Evolutionary conservation across 805 yeast genomes (phyloP), one percentile per base, ranked within the genome.

Genomic region (Suhomyces sp.): DNA sequence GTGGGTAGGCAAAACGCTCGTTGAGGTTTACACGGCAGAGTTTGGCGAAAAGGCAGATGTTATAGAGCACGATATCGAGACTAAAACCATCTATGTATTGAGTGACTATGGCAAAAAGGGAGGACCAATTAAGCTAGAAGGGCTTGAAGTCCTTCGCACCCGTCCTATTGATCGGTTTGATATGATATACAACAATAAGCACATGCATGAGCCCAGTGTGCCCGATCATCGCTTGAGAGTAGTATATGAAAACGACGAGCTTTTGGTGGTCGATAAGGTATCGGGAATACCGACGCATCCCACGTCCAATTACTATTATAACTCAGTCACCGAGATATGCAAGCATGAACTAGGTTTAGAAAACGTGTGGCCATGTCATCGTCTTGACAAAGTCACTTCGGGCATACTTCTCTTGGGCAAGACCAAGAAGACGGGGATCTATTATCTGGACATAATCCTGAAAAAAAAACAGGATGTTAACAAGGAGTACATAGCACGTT

Each of bases 211-310:
- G 52, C 77, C 80, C 1, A 65, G 71, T 21, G 72, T 75, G 3
- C 64, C 70, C 2, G 43, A 22, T 52, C 41, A 20, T 8, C 46
- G 24, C 1, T 20, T 29, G 19, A 54, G 65, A 5, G 62, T 75
- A 1, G 57, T 80, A 0, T 66, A 60, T 57, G 70, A 77, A 53
- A 73, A 75, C 53, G 63, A 61, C 3, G 63, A 68, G 6, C 27
- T 75, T 0, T 22, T 79, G 13, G 82, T 81, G 22, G 73, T 80
- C 2, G 66, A 77, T 56, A 81, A 81, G 53, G 84, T 84, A 0
- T 65, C 74, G 0, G 85, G 85, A 0, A 64, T 80, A 2, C 83
- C 85, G 1, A 79, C 82, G 0, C 85, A 81, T 56, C 83, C 85
- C 0, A 69, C 79, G 0, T 76, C 78, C 6, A 73, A 67, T 39